Base-by-base conservation (phyloP, 495 filamentous ascomycete species). In the Aspergillus campestris region DNA sequence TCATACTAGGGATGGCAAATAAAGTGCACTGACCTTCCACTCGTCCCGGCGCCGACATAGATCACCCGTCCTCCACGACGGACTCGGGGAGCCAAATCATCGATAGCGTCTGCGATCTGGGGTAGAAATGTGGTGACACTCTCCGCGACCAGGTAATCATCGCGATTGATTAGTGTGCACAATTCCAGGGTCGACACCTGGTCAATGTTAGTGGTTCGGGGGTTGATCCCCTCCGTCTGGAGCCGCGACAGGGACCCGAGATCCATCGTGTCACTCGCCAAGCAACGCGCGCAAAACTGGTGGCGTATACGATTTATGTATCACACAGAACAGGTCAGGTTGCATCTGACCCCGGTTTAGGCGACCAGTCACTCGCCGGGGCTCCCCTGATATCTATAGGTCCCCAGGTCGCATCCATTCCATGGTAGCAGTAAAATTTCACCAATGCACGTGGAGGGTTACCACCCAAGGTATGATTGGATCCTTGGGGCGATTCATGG, bases 41-140 rank as follows among this genome's bases (percentile, higher is more conserved):
- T 69, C 4, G 66, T 67, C 6, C 66, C 66, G 8, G 66, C 66
- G 3, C 66, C 64, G 7, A 67, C 63, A 46, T 70, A 68, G 6
- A 70, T 44, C 9, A 70, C 61, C 34, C 64, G 45, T n/a, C 66
- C 66, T 11, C 66, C 64, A 30, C 38, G 48, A 31, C 51, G 52
- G n/a, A 70, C 62, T 6, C 64, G 62, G 12, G 52, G 49, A 27
- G 59, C 44, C 43, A 68, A 37, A 2, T 48, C 47, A 33, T 68
- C 59, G 34, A 68, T 65, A 7, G 64, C 58, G 31, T 28, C 50
- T 10, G 61, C 61, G 13, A 68, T 66, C 6, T 51, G 49, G 0
- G 57, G 51, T 13, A 67, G 46, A 42, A 60, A 69, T 7, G 49
- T 45, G 4, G 50, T 51, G 24, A 67, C 50, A 14, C 62, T 63